Evolutionary conservation across 2,329 filamentous ascomycete genomes (phyloP).

Genomic region (Talaromyces sp.): DNA sequence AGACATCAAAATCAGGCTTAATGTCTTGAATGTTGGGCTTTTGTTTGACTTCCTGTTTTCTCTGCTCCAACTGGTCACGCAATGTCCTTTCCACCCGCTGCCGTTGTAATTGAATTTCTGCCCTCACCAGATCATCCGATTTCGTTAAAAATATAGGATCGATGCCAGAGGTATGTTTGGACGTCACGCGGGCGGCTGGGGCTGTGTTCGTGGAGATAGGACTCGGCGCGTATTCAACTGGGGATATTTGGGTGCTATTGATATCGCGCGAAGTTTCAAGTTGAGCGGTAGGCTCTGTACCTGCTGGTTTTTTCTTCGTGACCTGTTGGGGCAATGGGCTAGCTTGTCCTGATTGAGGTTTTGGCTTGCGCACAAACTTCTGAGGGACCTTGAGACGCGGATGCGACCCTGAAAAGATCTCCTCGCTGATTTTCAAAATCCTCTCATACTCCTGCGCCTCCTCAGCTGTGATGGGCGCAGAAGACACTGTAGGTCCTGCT

Average conservation of each 20-base stretch:
- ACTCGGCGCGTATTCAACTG: conserved; percentile 24
- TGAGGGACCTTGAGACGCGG: conserved; percentile 62
- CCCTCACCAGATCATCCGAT: conserved; percentile 79
- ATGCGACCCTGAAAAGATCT: conserved; percentile 73
- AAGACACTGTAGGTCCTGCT: conserved; percentile 31
- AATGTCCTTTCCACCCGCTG: conserved; percentile 77
- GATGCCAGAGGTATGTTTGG: conserved; percentile 66
- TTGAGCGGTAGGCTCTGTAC: background rate
- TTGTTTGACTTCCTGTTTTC: conserved; percentile 51
- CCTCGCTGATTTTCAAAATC: conserved; percentile 78
- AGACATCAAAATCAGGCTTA: conserved; percentile 68
- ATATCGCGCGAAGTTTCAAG: conserved; percentile 21
- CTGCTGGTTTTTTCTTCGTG: conserved; percentile 21
- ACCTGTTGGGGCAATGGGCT: conserved; percentile 34
- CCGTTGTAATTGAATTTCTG: conserved; percentile 78
- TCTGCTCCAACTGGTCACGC: conserved; percentile 75
- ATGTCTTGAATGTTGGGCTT: conserved; percentile 56
- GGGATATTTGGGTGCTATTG: conserved; percentile 20
- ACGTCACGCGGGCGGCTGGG: conserved; percentile 42
- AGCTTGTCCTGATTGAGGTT: conserved; percentile 37
- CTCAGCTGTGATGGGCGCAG: conserved; percentile 46
- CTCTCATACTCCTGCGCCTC: conserved; percentile 74
- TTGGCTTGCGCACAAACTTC: conserved; percentile 51
- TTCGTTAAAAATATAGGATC: conserved; percentile 84
- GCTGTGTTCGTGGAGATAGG: conserved; percentile 25